phyloP scores from a whole-genome alignment of 83 land plant species.

The Diphasiastrum complanatum region DNA sequence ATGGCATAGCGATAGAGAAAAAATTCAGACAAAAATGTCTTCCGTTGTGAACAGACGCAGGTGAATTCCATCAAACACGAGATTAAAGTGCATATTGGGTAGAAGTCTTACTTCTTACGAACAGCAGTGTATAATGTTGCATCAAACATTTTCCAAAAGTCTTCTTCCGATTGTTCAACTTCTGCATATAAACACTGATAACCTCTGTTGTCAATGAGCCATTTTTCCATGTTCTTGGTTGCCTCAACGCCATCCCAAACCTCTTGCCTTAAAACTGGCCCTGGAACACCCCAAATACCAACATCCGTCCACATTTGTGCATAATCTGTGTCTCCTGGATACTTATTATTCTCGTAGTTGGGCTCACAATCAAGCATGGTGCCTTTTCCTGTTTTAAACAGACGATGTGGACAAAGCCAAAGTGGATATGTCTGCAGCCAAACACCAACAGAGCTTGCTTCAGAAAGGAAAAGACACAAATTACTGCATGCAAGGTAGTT shows the following conservation, averaged over 20 bases:
- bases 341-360: constrained; percentile 25
- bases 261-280: constrained; percentile 34
- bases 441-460: neutral
- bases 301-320: constrained; percentile 45
- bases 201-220: constrained; percentile 31
- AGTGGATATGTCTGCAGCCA: constrained; percentile 35
- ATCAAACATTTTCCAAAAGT: constrained; percentile 44
- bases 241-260: constrained; percentile 44
- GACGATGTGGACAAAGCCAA: constrained; percentile 40
- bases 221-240: constrained; percentile 36
- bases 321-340: constrained; percentile 34
- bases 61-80: neutral
- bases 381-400: constrained; percentile 27
- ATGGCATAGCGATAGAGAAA: too few species aligned
- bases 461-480: neutral
- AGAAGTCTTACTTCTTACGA: constrained; percentile 34
- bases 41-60: neutral
- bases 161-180: constrained; percentile 31
- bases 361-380: constrained; percentile 41
- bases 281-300: constrained; percentile 39
- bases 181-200: constrained; percentile 45
- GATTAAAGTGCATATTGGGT: neutral
- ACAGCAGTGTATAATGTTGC: constrained; percentile 24
- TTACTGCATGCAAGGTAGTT: neutral
- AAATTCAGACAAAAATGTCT: neutral